These are phyloP conservation scores for Trichosporon faecale DNA, from an alignment of 1,284 basidiomycete species.

Conservation along the genomic window DNA sequence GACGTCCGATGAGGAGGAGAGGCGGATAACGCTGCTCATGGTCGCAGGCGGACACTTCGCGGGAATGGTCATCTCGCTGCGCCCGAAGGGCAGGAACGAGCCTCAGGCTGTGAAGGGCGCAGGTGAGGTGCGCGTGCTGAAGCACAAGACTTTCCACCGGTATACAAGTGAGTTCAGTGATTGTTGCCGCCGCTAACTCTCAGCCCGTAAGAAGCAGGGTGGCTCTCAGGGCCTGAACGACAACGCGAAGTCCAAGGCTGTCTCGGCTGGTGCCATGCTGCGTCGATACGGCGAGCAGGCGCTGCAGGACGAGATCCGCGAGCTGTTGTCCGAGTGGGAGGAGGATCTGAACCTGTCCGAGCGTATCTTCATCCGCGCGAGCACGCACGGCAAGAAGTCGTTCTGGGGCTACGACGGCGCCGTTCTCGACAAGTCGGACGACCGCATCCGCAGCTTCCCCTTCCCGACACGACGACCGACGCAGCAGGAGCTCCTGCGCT, in stretches of 20 bases:
- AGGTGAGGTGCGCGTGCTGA: slow-evolving; percentile 70
- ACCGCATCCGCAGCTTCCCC: slow-evolving; percentile 78
- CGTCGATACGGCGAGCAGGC: slow-evolving; percentile 94
- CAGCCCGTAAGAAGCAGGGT: slow-evolving; percentile 95
- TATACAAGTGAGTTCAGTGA: slow-evolving; percentile 74
- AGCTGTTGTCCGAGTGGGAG: slow-evolving; percentile 73
- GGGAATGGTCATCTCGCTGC: slow-evolving; percentile 71
- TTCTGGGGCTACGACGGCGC: slow-evolving; percentile 82
- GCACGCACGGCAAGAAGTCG: slow-evolving; percentile 74
- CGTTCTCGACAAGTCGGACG: slow-evolving; percentile 64
- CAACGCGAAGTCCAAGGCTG: slow-evolving; percentile 85
- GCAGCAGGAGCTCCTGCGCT: slow-evolving; percentile 82
- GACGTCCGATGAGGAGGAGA: slow-evolving; percentile 57
- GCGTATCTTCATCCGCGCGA: slow-evolving; percentile 83
- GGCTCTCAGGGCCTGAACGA: slow-evolving; percentile 92
- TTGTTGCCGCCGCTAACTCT: background rate
- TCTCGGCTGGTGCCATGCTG: slow-evolving; percentile 90
- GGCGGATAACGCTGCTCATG: slow-evolving; percentile 92
- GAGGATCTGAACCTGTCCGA: slow-evolving; percentile 79
- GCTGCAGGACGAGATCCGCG: slow-evolving; percentile 86
- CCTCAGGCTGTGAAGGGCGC: slow-evolving; percentile 57
- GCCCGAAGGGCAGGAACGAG: slow-evolving; percentile 57
- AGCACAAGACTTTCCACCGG: slow-evolving; percentile 95
- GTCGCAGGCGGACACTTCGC: slow-evolving; percentile 97
- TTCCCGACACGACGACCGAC: slow-evolving; percentile 94